A percentile compares a stretch with the other conserved stretches of the same genome.
Conservation (phyloP, 805 yeast genomes). For the Vanderwaltozyma yarrowii region DNA sequence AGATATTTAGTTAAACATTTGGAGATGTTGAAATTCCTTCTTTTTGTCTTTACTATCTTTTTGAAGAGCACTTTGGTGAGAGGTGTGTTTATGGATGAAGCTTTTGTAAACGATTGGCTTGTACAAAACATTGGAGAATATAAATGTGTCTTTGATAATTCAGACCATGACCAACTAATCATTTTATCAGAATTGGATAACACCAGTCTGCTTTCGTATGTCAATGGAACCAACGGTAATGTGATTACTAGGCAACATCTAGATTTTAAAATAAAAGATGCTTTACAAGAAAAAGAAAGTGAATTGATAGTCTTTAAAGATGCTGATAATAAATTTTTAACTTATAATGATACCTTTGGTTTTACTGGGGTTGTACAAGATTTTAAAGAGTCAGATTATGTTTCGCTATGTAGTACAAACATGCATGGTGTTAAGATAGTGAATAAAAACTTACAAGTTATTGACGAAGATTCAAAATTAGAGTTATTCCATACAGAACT, state of each 20-base stretch:
- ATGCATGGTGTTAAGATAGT: constrained; percentile 3
- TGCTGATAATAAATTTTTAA: constrained; percentile 3
- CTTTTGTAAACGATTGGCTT: constrained; percentile 48
- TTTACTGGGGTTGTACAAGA: neutral
- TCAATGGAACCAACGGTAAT: constrained; percentile 28
- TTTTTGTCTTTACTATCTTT: neutral
- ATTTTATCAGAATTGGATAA: constrained; percentile 19
- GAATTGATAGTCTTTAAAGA: constrained; percentile 8
- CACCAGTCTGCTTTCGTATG: constrained; percentile 25
- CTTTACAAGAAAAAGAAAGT: constrained; percentile 7
- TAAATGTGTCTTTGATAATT: constrained; percentile 14
- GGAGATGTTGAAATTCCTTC: too few relatives aligned
- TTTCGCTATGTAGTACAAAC: constrained; percentile 13
- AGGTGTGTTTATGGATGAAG: constrained; percentile 41
- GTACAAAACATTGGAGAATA: constrained; percentile 36
- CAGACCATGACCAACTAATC: constrained; percentile 11
- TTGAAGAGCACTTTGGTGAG: constrained; percentile 4
- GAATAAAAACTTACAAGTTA: constrained; percentile 8
- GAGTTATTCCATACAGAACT: constrained; percentile 10
- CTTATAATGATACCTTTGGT: constrained; percentile 5
- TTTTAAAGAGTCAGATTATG: constrained; percentile 2
- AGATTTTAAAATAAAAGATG: constrained; percentile 10
- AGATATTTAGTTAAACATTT: too few relatives aligned
- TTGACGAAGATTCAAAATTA: constrained; percentile 12
- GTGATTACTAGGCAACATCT: constrained; percentile 27